Percentiles rank a stretch among this genome's conserved stretches.
Conservation (phyloP, 192 early-diverging fungal genomes). For the Rhizoclosmatium sp. region DNA sequence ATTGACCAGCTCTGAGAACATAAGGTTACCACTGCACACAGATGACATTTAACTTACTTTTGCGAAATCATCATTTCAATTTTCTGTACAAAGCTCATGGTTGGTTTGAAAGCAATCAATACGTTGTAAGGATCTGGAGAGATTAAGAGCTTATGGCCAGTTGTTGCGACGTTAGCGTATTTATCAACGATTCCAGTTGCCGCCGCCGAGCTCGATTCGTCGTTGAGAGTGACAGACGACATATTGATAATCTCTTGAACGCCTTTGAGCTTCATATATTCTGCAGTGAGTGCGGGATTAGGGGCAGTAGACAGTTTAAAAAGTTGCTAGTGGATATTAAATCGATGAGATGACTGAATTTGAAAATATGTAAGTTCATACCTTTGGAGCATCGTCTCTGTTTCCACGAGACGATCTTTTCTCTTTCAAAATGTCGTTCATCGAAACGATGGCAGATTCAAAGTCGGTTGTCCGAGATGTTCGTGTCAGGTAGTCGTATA, state of each 20-base stretch:
- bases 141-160: conserved; percentile 73
- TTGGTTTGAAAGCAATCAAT: conserved; percentile 73
- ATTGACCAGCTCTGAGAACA: conserved; percentile 50
- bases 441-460: conserved; percentile 42
- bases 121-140: conserved; percentile 74
- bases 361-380: background rate
- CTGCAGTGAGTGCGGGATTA: conserved; percentile 9
- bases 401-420: conserved; percentile 36
- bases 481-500: conserved; percentile 62
- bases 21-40: background rate
- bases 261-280: conserved; percentile 33
- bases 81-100: conserved; percentile 64
- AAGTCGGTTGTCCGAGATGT: conserved; percentile 32
- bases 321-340: conserved; percentile 14
- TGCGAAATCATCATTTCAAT: conserved; percentile 62
- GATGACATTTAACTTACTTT: conserved; percentile 43
- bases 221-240: background rate
- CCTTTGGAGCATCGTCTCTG: background rate
- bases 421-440: conserved; percentile 58
- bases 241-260: conserved; percentile 3
- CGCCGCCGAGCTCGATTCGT: background rate
- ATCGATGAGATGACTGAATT: background rate
- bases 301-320: conserved; percentile 33
- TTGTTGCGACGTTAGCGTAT: conserved; percentile 66
- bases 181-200: conserved; percentile 65